Conservation (phyloP, 768 basidiomycete species). For the Phylloporus arenicola region DNA sequence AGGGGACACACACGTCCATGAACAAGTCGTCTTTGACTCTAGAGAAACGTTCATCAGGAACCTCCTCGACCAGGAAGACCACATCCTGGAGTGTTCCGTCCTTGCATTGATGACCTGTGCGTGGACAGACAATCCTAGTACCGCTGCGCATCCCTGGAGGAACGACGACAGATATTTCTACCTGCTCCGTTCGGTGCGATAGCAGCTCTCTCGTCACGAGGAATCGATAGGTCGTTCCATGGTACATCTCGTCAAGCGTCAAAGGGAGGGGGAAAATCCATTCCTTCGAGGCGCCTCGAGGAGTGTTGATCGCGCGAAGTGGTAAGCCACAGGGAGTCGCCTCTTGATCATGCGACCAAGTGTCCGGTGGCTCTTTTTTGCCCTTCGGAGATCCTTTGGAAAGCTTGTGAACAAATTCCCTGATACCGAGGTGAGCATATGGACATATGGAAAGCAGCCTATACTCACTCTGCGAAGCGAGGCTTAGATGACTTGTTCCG, state of each 20-base stretch:
- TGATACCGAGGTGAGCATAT: constrained; percentile 12
- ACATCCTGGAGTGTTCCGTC: constrained; percentile 58
- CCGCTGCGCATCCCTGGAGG: constrained; percentile 58
- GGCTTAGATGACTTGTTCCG: constrained; percentile 19
- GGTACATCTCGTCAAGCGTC: constrained; percentile 57
- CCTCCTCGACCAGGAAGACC: constrained; percentile 59
- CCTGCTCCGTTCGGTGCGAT: constrained; percentile 44
- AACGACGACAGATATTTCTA: constrained; percentile 56
- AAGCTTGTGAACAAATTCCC: constrained; percentile 27
- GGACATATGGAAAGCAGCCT: background rate
- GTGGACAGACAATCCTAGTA: constrained; percentile 53
- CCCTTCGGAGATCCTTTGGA: constrained; percentile 14
- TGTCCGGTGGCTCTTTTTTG: constrained; percentile 1
- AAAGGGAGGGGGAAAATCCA: constrained; percentile 64
- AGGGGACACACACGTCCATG: constrained; percentile 50
- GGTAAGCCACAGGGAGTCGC: constrained; percentile 32
- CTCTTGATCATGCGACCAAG: constrained; percentile 12
- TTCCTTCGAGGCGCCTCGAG: constrained; percentile 42
- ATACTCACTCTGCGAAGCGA: constrained; percentile 27
- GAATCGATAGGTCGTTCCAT: constrained; percentile 51
- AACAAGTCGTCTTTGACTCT: constrained; percentile 54
- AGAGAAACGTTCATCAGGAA: constrained; percentile 51
- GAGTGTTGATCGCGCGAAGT: constrained; percentile 37
- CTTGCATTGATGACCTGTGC: constrained; percentile 61
- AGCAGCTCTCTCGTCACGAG: constrained; percentile 53